Evolutionary conservation across 2,329 filamentous ascomycete species (phyloP), one percentile per base, ranked within the genome.

Genomic region (Exophiala bonariae): DNA sequence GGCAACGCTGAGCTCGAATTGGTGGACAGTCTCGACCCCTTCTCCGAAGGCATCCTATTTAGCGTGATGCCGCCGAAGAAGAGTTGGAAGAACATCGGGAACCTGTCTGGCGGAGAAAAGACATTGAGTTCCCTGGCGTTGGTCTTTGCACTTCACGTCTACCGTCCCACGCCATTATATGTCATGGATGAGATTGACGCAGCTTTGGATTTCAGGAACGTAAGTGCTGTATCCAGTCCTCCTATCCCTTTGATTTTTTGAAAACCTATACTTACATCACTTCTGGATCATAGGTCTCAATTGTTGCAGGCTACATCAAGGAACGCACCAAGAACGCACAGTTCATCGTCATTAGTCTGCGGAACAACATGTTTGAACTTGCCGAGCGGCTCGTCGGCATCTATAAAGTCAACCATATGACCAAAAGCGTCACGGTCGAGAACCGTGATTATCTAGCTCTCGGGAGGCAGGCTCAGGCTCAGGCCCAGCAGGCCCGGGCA

Each of bases 131-230:
- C 86, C 69, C 72, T 99, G 69, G 93, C 93, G 17, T 74, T 99
- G 47, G 93, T 99, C n/a, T 99, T 99, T 75, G 93, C 93, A 22
- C 71, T 99, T 61, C 93, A 99, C 69, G 92, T 97, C 66, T 99
- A 96, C 70, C 95, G 95, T 74, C 93, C 93, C 8, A 99, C 93
- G 52, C 93, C 93, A 43, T 71, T 99, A 54, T 99, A 99, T 68
- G 93, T 99, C 61, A 99, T 99, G 93, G 93, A 99, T 71, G 93
- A 99, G 74, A 99, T 99, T 67, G 93, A 99, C 70, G 93, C 93
- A 17, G 93, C 93, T 22, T 72, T 99, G 72, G 93, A 99, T 74
- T 99, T 99, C 77, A 79, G 91, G 72, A 99, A 99, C 66, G 93
- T 95, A 65, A 85, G 88, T 82, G 9, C 19, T 26, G 23, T n/a